A percentile compares a stretch with the other conserved stretches of the same genome.
phyloP scores from a whole-genome alignment of 148 eudicot species.

The Euryodendron excelsum region DNA sequence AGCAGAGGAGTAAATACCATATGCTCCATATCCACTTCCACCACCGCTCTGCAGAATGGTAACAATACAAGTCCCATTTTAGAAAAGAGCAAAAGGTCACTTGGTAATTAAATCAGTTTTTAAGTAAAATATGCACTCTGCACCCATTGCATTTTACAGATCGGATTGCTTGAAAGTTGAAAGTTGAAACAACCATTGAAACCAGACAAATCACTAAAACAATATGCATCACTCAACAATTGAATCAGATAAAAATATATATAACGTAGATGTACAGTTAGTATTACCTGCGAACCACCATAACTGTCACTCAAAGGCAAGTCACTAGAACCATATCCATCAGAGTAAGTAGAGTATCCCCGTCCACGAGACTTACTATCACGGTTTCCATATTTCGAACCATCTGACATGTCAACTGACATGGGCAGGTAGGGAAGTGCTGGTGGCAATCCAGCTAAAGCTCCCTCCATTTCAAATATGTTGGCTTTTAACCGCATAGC shows the following conservation, averaged over 20 bases:
- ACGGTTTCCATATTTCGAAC: constrained; percentile 56
- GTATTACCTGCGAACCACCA: constrained; percentile 69
- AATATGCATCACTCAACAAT: neutral
- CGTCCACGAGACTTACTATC: constrained; percentile 62
- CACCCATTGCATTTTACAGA: neutral
- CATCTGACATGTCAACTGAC: constrained; percentile 41
- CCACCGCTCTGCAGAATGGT: constrained; percentile 48
- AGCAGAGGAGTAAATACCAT: constrained; percentile 70
- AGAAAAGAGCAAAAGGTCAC: neutral
- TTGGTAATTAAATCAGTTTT: neutral
- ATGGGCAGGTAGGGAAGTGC: constrained; percentile 57
- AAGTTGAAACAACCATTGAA: neutral
- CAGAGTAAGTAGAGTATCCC: constrained; percentile 54
- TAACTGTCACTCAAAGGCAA: constrained; percentile 47
- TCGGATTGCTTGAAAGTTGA: neutral
- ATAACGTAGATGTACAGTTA: neutral
- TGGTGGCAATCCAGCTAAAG: constrained; percentile 41
- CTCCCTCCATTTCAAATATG: constrained; percentile 78
- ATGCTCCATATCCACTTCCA: constrained; percentile 56
- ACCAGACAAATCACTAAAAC: neutral
- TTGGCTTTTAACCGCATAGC: constrained; percentile 68
- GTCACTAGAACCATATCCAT: constrained; percentile 57
- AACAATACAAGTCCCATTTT: neutral
- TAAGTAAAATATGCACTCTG: neutral
- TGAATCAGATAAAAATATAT: neutral